Conservation (phyloP, 2,329 filamentous ascomycete genomes). For the Cadophora sp. region DNA sequence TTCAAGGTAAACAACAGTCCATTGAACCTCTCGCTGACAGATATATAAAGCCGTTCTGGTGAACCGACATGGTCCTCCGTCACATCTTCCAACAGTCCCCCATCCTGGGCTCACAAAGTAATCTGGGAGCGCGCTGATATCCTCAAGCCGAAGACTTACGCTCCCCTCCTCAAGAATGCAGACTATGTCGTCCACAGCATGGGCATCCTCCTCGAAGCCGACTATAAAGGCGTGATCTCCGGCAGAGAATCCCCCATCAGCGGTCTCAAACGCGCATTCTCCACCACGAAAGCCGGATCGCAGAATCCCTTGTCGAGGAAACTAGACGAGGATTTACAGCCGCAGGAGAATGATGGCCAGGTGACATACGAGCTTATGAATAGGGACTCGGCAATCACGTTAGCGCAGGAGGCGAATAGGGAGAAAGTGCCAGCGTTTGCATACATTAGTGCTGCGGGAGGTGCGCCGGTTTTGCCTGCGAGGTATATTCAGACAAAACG, state of each 20-base stretch:
- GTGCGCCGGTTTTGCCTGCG: conserved; percentile 81
- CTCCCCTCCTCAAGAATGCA: conserved; percentile 74
- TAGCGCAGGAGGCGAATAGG: conserved; percentile 77
- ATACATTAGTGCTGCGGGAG: conserved; percentile 88
- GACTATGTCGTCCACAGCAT: conserved; percentile 92
- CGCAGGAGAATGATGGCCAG: conserved; percentile 73
- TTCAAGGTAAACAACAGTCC: conserved; percentile 13
- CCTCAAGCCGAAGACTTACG: conserved; percentile 81
- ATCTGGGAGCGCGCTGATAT: conserved; percentile 90
- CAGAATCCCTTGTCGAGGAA: conserved; percentile 73
- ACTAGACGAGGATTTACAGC: conserved; percentile 65
- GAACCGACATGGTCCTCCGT: conserved; percentile 85
- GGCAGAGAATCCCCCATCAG: conserved; percentile 83
- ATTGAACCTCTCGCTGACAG: conserved; percentile 20
- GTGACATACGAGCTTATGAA: conserved; percentile 99
- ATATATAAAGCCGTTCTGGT: conserved; percentile 75
- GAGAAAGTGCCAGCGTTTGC: conserved; percentile 74
- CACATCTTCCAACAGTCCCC: conserved; percentile 69
- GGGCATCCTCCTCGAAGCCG: conserved; percentile 94
- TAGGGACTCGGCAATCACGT: conserved; percentile 81
- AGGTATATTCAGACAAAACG: conserved; percentile 93
- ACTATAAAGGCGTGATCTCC: conserved; percentile 92
- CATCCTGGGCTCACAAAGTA: conserved; percentile 82
- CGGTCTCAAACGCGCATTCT: conserved; percentile 82
- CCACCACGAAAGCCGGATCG: conserved; percentile 66